Evolutionary conservation across 169 alveolate genomes (phyloP), one percentile per base, ranked within the genome.

Genomic region (Plasmodium vinckei): DNA sequence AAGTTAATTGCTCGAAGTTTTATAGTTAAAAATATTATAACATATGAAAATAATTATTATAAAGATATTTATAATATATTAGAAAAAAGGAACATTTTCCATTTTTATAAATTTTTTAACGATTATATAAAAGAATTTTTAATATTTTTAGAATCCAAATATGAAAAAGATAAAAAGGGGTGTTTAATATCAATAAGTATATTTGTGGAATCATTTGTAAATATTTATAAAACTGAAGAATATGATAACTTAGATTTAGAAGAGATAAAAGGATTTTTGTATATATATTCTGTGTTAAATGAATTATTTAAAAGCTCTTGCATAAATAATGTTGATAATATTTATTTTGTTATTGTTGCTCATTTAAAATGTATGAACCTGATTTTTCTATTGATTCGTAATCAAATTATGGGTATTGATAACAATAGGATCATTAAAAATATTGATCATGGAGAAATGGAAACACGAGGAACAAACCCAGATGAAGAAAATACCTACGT

Each of bases 81-180:
- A 56, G 65, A 82, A 17, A 67, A 67, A 59, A 65, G 82, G 54
- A 67, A 67, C 33, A 82, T 27, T 12, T 82, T 82, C 42, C 90
- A 82, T 49, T 82, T 82, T 65, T 82, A 82, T 70, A 82, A 49
- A 82, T 82, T 65, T 67, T 82, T 82, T 67, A 82, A 59, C 56
- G 84, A 59, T n/a, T 82, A 67, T 70, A 53, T 82, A 27, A 71
- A 82, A 67, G 84, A 82, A 70, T 82, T 82, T 60, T 25, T 39
- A 25, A 33, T 46, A 17, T 82, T 82, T 67, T 17, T 82, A 19
- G 72, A 49, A 33, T 82, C 82, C 25, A 39, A 68, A 51, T 65
- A 67, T 59, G 27, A 47, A 60, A 82, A 67, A 23, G 90, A 82
- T 82, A 82, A 82, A 59, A 61, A 39, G 71, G 90, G 72, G 6